Conservation (phyloP, 257 asterid genomes). For the Haberlea rhodopensis region DNA sequence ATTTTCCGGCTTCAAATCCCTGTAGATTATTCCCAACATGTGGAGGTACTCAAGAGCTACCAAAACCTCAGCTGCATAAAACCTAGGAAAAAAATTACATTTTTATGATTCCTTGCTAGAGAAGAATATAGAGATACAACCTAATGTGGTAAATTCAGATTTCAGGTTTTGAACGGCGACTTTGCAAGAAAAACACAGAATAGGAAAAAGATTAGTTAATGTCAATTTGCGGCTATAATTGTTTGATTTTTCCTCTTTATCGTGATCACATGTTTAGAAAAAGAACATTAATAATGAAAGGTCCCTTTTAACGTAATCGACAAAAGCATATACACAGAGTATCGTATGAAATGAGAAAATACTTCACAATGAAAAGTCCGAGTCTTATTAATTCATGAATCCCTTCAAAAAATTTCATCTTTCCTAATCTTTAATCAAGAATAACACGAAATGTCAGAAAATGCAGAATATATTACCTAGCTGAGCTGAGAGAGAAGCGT, state of each 20-base stretch:
- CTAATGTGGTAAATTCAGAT: neutral
- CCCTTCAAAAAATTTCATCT: too few relatives aligned
- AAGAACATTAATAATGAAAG: neutral
- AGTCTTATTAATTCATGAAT: too few relatives aligned
- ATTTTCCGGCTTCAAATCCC: constrained; percentile 88
- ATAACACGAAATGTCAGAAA: too few relatives aligned
- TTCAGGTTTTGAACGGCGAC: neutral
- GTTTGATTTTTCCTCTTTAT: neutral
- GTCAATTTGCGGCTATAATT: neutral
- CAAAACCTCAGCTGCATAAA: constrained; percentile 85
- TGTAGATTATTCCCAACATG: constrained; percentile 82
- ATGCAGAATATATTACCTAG: constrained; percentile 42
- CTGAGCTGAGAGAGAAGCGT: constrained; percentile 65
- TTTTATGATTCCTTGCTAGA: neutral
- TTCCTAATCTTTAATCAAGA: too few relatives aligned
- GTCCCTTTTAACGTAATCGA: neutral
- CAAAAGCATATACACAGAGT: neutral
- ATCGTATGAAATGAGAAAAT: neutral
- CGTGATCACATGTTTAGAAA: too few relatives aligned
- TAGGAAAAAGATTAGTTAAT: neutral
- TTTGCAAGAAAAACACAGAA: neutral
- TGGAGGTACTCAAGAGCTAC: constrained; percentile 85
- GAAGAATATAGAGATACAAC: neutral
- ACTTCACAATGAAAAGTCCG: neutral
- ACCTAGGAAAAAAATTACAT: constrained; percentile 36